These are phyloP conservation scores for Emergomyces africanus DNA, from an alignment of 2,329 filamentous ascomycete genomes.

Conservation along the genomic window DNA sequence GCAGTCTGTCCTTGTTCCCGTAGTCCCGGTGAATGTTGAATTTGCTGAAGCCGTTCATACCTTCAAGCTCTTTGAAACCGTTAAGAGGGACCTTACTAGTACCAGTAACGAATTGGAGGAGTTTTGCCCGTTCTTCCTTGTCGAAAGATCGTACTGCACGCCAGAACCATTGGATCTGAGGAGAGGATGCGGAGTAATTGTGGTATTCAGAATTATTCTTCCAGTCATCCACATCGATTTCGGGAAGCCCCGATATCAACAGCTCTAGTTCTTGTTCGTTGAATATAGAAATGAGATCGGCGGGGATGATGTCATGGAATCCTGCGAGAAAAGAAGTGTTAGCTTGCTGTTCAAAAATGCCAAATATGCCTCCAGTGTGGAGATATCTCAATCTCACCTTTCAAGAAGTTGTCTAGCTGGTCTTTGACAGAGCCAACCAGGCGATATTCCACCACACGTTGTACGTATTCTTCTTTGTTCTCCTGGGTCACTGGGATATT, in stretches of 20 bases:
- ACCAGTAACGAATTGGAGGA: constrained; percentile 95
- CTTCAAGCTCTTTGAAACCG: constrained; percentile 96
- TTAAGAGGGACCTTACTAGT: constrained; percentile 97
- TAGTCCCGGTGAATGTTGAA: constrained; percentile 99
- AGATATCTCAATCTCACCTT: constrained; percentile 41
- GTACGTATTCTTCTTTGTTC: constrained; percentile 97
- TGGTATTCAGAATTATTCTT: constrained; percentile 98
- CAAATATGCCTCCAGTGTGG: not conserved
- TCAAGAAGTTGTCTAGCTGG: constrained; percentile 86
- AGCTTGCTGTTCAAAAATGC: constrained; percentile 13
- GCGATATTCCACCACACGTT: constrained; percentile 85
- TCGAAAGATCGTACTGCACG: constrained; percentile 92
- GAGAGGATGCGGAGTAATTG: constrained; percentile 87
- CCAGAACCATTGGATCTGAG: constrained; percentile 99
- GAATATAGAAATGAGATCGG: constrained; percentile 90
- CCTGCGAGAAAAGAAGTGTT: constrained; percentile 36
- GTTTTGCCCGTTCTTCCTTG: constrained; percentile 95
- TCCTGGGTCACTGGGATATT: constrained; percentile 93
- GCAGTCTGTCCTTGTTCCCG: constrained; percentile 87
- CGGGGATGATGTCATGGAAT: constrained; percentile 96
- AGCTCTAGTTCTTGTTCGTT: constrained; percentile 96
- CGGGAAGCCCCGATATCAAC: constrained; percentile 88
- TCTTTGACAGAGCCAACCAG: constrained; percentile 84
- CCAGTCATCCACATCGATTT: constrained; percentile 98
- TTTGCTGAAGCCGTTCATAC: constrained; percentile 95